A percentile compares a stretch with the other conserved stretches of the same genome.
Evolutionary conservation across 176 grass and related monocot species (phyloP).

Genomic region (Leersia perrieri): DNA sequence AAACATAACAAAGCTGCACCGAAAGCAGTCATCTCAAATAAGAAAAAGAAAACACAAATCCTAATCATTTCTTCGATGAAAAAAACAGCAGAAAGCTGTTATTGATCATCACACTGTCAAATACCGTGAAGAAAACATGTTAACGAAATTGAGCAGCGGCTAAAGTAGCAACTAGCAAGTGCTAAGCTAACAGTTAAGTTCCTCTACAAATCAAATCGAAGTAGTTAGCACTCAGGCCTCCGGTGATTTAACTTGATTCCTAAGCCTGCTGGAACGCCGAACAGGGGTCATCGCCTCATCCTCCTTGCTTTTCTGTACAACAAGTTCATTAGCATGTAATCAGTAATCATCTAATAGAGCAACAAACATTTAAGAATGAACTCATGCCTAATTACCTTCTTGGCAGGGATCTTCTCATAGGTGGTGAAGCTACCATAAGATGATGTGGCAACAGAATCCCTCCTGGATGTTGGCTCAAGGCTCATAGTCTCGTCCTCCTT

Average conservation of each 20-base stretch:
- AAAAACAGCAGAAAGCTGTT: conserved; percentile 60
- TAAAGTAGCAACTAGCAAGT: neutral
- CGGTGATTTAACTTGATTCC: conserved; percentile 49
- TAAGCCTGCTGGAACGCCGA: conserved; percentile 73
- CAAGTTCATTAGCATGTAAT: neutral
- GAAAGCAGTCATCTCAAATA: neutral
- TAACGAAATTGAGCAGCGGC: neutral
- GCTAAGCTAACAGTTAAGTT: conserved; percentile 37
- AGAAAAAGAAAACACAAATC: neutral
- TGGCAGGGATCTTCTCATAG: conserved; percentile 69
- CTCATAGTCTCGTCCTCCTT: conserved; percentile 29
- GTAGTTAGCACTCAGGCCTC: conserved; percentile 28
- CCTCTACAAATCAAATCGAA: conserved; percentile 19
- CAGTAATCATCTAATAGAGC: neutral
- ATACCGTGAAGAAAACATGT: neutral
- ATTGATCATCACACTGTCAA: conserved; percentile 9
- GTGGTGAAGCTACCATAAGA: conserved; percentile 86
- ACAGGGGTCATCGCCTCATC: conserved; percentile 84
- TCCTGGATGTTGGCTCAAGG: conserved; percentile 38
- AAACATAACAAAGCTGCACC: neutral
- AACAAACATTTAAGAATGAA: neutral
- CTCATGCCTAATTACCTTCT: conserved; percentile 55
- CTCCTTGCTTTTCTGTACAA: conserved; percentile 52
- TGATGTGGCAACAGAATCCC: conserved; percentile 54
- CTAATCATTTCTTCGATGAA: neutral